Evolutionary conservation across 2,329 filamentous ascomycete species (phyloP).

Genomic region (Alternaria sp.): DNA sequence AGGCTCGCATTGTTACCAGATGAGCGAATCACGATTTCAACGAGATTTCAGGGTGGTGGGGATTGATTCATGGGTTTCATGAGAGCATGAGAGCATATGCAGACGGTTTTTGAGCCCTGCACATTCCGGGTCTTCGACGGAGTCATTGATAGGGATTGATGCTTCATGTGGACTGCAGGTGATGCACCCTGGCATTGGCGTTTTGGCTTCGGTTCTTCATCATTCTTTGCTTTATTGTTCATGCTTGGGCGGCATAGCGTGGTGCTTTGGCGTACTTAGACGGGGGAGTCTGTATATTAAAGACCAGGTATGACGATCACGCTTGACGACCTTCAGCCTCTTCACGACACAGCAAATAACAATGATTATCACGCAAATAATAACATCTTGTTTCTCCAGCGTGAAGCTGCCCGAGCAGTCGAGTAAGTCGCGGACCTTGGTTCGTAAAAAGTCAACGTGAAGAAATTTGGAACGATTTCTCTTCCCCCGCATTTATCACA

Average conservation of each 20-base stretch:
- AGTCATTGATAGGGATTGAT: not conserved
- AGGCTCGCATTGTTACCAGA: not conserved
- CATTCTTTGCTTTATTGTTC: conserved; percentile 8
- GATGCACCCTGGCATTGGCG: not conserved
- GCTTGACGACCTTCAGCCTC: not conserved
- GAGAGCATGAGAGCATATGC: not conserved
- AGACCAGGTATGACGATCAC: not conserved
- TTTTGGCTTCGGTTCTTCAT: not conserved
- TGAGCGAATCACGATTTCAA: not conserved
- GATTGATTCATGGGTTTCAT: not conserved
- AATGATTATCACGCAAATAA: not conserved
- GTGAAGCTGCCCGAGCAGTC: not conserved
- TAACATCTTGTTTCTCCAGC: not conserved
- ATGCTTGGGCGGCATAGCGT: conserved; percentile 27
- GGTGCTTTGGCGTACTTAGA: conserved; percentile 16
- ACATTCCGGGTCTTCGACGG: not conserved
- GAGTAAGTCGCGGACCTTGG: not conserved
- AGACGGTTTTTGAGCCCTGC: not conserved
- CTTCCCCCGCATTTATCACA: not conserved
- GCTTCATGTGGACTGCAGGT: not conserved
- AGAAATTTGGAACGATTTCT: not conserved
- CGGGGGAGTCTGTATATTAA: not conserved
- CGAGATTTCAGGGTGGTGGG: not conserved
- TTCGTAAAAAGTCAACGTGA: not conserved
- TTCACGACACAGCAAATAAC: not conserved